These are phyloP conservation scores for Penicillium sp. DNA, from an alignment of 2,329 filamentous ascomycete genomes.

Conservation along the genomic window DNA sequence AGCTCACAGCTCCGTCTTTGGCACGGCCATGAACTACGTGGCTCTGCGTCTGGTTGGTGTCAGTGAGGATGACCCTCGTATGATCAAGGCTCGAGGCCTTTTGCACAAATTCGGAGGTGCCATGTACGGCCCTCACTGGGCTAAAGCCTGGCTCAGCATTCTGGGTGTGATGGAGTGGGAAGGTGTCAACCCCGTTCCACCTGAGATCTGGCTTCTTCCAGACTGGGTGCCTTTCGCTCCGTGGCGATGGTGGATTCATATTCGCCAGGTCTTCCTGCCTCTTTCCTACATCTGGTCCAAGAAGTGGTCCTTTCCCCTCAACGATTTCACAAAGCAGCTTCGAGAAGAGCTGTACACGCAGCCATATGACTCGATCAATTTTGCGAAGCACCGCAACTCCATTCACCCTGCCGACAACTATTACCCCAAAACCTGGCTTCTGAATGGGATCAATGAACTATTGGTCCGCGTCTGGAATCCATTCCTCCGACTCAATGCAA, in stretches of 20 bases:
- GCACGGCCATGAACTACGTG: slow-evolving; percentile 86
- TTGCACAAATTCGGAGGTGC: slow-evolving; percentile 87
- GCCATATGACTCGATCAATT: slow-evolving; percentile 76
- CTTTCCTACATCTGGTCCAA: slow-evolving; percentile 92
- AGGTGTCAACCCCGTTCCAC: slow-evolving; percentile 89
- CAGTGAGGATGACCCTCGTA: slow-evolving; percentile 77
- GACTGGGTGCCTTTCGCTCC: slow-evolving; percentile 89
- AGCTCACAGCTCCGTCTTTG: slow-evolving; percentile 88
- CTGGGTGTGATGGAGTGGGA: slow-evolving; percentile 86
- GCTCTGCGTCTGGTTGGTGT: slow-evolving; percentile 79
- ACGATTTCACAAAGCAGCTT: slow-evolving; percentile 71
- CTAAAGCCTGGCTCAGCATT: slow-evolving; percentile 92
- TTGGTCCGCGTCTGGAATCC: slow-evolving; percentile 80
- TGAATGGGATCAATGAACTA: slow-evolving; percentile 78
- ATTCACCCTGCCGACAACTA: slow-evolving; percentile 85
- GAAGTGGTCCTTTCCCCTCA: slow-evolving; percentile 75
- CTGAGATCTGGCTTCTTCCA: slow-evolving; percentile 86
- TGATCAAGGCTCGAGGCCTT: slow-evolving; percentile 81
- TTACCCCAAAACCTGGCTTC: slow-evolving; percentile 83
- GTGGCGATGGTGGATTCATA: slow-evolving; percentile 98
- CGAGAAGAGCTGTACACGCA: slow-evolving; percentile 82
- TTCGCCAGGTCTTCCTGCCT: slow-evolving; percentile 91
- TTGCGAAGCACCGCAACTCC: slow-evolving; percentile 75
- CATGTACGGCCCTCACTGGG: slow-evolving; percentile 85
- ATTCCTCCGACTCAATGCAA: slow-evolving; percentile 66